phyloP scores from a whole-genome alignment of 441 rosid genomes.

The Jatropha multifida region DNA sequence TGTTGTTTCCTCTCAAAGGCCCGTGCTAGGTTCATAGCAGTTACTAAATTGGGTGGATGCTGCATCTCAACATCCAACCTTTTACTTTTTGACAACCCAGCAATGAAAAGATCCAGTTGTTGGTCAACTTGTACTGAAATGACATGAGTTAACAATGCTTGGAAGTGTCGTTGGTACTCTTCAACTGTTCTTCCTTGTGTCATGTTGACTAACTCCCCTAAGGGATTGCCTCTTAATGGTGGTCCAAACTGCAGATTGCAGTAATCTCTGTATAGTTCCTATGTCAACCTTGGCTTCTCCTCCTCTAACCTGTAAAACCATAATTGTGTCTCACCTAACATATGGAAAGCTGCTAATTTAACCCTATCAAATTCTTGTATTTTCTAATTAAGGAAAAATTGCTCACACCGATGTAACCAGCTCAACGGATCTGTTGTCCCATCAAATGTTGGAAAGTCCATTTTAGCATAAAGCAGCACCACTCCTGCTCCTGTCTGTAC shows the following conservation, averaged over 20 bases:
- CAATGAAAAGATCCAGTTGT: background rate
- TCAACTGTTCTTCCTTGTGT: background rate
- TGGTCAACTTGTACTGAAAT: background rate
- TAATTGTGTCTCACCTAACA: background rate
- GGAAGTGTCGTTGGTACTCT: background rate
- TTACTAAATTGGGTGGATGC: background rate
- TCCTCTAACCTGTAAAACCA: background rate
- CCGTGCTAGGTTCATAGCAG: background rate
- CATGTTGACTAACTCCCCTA: background rate
- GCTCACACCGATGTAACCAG: background rate
- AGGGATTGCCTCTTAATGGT: background rate
- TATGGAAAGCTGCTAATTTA: background rate
- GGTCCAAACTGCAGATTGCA: background rate
- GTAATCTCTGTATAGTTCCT: background rate
- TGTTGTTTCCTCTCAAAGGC: background rate
- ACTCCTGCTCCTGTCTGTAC: background rate
- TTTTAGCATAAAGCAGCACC: background rate
- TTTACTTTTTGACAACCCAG: background rate
- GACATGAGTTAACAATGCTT: background rate
- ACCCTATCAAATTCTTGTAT: background rate
- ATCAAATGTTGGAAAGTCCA: background rate
- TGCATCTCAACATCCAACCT: background rate
- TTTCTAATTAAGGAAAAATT: background rate
- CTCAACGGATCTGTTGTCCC: background rate
- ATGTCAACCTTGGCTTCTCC: background rate